Conservation (phyloP, 139 green algal genomes). For the Bryopsis sp. region DNA sequence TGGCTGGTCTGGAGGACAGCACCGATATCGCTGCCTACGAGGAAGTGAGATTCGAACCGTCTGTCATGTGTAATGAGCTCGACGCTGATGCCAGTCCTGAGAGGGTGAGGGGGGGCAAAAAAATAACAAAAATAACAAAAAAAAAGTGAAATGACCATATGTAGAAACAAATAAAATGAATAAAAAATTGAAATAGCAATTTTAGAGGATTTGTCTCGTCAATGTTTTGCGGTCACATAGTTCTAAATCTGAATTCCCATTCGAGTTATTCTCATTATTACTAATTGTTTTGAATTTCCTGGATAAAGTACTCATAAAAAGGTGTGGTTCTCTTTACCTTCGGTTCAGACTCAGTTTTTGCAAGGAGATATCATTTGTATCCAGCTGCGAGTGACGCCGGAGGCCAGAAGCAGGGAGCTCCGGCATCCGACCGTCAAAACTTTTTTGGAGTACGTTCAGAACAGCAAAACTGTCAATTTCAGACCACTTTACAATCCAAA, state of each 20-base stretch:
- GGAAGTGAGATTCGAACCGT: slow-evolving; percentile 87
- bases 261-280: background rate
- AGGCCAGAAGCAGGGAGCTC: background rate
- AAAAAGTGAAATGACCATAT: too few relatives aligned
- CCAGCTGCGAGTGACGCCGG: background rate
- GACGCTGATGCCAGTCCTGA: slow-evolving; percentile 16
- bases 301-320: background rate
- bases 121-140: too few relatives aligned
- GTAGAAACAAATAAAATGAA: too few relatives aligned
- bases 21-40: slow-evolving; percentile 46
- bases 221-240: too few relatives aligned
- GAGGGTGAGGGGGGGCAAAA: slow-evolving; percentile 21
- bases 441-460: slow-evolving; percentile 65
- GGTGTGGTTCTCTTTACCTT: background rate
- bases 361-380: slow-evolving; percentile 18
- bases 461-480: slow-evolving; percentile 25
- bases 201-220: background rate
- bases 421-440: slow-evolving; percentile 30
- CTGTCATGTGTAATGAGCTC: slow-evolving; percentile 60
- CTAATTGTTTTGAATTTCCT: too few relatives aligned
- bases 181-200: background rate
- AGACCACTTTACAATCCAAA: slow-evolving; percentile 9
- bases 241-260: too few relatives aligned
- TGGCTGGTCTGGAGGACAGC: slow-evolving; percentile 30
- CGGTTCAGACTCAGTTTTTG: background rate